A percentile compares a stretch with the other conserved stretches of the same genome.
phyloP scores from a whole-genome alignment of 345 rosid genomes.

The Gossypium ekmanianum region DNA sequence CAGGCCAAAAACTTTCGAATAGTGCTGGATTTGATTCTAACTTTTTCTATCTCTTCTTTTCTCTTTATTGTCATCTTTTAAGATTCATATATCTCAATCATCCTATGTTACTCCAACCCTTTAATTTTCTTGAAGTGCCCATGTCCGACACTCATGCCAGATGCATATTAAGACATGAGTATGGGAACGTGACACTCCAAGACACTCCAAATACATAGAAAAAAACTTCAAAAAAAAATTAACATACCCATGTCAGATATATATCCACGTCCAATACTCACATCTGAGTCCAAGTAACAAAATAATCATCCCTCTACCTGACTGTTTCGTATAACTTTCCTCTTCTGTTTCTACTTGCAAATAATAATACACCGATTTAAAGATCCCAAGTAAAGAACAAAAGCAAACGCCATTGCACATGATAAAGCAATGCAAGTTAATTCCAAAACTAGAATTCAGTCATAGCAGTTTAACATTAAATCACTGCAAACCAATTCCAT shows the following conservation, averaged over 20 bases:
- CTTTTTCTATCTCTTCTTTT: background rate
- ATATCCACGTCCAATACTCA: background rate
- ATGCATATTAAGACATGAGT: background rate
- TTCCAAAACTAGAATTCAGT: background rate
- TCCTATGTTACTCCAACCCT: background rate
- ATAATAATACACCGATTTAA: background rate
- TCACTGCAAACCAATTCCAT: background rate
- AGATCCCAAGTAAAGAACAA: background rate
- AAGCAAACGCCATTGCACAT: background rate
- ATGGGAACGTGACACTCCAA: background rate
- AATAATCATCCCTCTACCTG: background rate
- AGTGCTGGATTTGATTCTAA: too few species aligned
- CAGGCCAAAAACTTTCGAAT: background rate
- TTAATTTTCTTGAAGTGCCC: background rate
- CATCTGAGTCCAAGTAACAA: background rate
- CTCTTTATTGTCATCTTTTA: background rate
- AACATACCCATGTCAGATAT: background rate
- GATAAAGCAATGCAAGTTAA: background rate
- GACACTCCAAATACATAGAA: background rate
- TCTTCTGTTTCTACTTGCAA: background rate
- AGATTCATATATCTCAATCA: background rate
- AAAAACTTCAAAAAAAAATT: background rate
- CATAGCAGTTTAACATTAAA: background rate
- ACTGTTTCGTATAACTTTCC: background rate
- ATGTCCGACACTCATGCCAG: background rate